Percentiles rank a stretch among this genome's conserved stretches.
phyloP scores from a whole-genome alignment of 1,284 basidiomycete genomes.

The Pterula multifida region DNA sequence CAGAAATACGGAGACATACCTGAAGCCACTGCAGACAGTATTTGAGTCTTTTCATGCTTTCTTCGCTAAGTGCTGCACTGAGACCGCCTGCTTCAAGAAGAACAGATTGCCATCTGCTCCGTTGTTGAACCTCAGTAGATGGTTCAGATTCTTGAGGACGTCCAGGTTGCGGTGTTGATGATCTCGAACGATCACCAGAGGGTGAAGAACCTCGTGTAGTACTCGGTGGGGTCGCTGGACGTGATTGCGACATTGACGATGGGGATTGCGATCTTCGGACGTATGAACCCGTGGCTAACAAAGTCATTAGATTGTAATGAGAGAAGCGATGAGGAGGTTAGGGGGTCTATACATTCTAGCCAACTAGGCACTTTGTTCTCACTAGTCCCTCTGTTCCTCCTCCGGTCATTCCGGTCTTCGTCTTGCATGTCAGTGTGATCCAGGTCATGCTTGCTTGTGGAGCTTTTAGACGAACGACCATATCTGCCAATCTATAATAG shows the following conservation, averaged over 20 bases:
- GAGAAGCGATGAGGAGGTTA: too few relatives aligned
- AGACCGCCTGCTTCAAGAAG: constrained; percentile 84
- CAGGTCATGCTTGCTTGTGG: too few relatives aligned
- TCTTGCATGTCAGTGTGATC: too few relatives aligned
- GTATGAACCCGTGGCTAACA: too few relatives aligned
- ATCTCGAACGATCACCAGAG: too few relatives aligned
- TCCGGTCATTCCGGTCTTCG: not conserved
- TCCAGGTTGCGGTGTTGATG: too few relatives aligned
- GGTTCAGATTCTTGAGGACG: not conserved
- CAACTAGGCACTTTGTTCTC: constrained; percentile 20
- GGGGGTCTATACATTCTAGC: constrained; percentile 22
- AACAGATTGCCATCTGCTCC: constrained; percentile 76
- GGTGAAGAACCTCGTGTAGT: too few relatives aligned
- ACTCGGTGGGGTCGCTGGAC: too few relatives aligned
- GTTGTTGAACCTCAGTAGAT: constrained; percentile 30
- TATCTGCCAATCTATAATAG: not conserved
- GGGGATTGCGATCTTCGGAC: too few relatives aligned
- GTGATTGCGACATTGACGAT: too few relatives aligned
- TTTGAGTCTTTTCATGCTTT: constrained; percentile 77
- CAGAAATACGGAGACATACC: constrained; percentile 27
- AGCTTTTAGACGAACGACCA: too few relatives aligned
- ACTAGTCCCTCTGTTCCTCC: constrained; percentile 11
- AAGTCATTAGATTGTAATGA: too few relatives aligned
- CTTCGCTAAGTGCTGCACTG: constrained; percentile 79
- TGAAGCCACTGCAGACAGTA: constrained; percentile 88